phyloP scores from a whole-genome alignment of 352 stramenopile species.

The Elongisporangium prolatum region DNA sequence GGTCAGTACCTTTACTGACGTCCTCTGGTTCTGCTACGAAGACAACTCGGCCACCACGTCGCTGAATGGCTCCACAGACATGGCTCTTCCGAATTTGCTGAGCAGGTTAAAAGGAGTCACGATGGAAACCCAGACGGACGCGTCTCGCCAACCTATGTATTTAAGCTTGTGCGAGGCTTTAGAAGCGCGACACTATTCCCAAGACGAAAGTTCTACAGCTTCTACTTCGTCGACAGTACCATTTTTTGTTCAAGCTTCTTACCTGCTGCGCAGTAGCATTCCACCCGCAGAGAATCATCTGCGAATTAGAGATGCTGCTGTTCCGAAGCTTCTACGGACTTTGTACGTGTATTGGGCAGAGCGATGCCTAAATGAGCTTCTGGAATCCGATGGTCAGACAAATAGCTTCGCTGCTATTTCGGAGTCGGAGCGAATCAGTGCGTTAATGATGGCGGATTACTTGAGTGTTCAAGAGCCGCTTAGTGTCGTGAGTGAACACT shows the following conservation, averaged over 20 bases:
- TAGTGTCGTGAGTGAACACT: conserved; percentile 17
- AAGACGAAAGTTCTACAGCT: neutral
- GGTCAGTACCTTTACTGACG: conserved; percentile 63
- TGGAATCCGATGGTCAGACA: conserved; percentile 30
- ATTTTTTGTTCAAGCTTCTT: conserved; percentile 51
- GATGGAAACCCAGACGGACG: conserved; percentile 9
- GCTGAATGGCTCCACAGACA: conserved; percentile 39
- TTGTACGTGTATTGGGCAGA: conserved; percentile 59
- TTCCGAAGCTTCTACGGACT: conserved; percentile 35
- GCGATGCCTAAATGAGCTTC: conserved; percentile 45
- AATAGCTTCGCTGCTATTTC: conserved; percentile 24
- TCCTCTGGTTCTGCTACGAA: conserved; percentile 77
- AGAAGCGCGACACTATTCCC: conserved; percentile 32
- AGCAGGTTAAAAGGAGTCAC: conserved; percentile 45
- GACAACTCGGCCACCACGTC: conserved; percentile 57
- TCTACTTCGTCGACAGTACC: conserved; percentile 13
- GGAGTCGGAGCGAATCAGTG: conserved; percentile 38
- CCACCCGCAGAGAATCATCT: conserved; percentile 41
- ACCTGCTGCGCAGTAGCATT: conserved; percentile 54
- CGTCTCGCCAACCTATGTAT: conserved; percentile 52
- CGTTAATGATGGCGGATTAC: conserved; percentile 73
- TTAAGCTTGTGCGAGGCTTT: conserved; percentile 54
- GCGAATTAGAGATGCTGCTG: conserved; percentile 28
- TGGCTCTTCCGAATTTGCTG: conserved; percentile 46
- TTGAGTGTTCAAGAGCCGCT: conserved; percentile 61